Base-by-base conservation (phyloP, 177 flowering plant species). In the Vitis hybrid region DNA sequence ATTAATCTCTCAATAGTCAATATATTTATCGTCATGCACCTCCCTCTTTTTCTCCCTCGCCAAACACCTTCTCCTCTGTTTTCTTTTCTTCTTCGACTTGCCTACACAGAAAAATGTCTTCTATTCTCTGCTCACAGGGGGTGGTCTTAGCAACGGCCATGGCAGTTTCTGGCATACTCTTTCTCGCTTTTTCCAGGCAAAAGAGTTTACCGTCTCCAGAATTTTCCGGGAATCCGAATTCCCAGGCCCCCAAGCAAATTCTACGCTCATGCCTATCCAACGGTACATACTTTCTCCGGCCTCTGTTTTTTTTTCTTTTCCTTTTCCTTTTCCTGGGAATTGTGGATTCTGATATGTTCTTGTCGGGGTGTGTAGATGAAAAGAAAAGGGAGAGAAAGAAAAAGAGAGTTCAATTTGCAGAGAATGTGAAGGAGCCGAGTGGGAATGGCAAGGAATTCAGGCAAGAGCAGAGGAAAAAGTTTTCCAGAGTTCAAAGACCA, bases 111-210 rank as follows among this genome's bases (percentile, higher is more conserved):
- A 66, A 4, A 60, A 85, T 81, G 84, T 79, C 87, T 51, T 78
- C 84, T 2, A 79, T 84, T 24, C 56, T 84, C n/a, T 66, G 70
- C 64, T 81, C 89, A 13, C 88, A 82, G 55, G 79, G 79, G 11
- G 30, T 87, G 40, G 86, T 82, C 35, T 68, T 89, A 4, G 91
- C 89, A 11, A 84, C 92, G 0, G 93, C 88, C 78, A 89, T 89
- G 88, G 90, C 82, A n/a, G 81, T 86, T 65, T 88, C 93, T 21
- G 82, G 85, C 74, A 83, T 80, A 2, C 51, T 84, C 57, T 74
- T 82, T 62, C 68, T 85, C n/a, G 78, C 85, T 49, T 73, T 83
- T 56, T 70, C 79, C 49, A 64, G 77, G 30, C 84, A 72, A 11
- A 86, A 76, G 46, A 40, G 54, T 21, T 30, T 62, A 64, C 48